A percentile compares a stretch with the other conserved stretches of the same genome.
Evolutionary conservation across 2,329 filamentous ascomycete species (phyloP).

Genomic region (Beauveria sp.): DNA sequence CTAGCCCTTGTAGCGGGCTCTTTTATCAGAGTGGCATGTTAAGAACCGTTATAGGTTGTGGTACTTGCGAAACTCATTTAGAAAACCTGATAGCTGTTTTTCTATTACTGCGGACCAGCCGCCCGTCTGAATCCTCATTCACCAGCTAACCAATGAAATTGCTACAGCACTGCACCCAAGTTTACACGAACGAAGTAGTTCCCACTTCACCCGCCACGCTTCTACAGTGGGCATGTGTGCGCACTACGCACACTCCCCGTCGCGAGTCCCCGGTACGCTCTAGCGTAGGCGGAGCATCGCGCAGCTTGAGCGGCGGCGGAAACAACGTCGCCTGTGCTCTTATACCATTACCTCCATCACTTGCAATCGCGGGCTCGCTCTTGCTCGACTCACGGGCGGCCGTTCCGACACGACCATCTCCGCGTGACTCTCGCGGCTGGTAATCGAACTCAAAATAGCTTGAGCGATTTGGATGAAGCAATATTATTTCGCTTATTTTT

Average conservation of each 20-base stretch:
- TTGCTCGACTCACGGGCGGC: neutral
- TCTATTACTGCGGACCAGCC: neutral
- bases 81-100: neutral
- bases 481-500: neutral
- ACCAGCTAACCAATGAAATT: neutral
- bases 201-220: neutral
- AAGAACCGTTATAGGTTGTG: neutral
- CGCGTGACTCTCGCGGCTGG: neutral
- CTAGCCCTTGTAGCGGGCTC: neutral
- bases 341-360: neutral
- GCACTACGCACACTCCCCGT: neutral
- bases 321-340: neutral
- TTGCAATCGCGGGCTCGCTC: neutral
- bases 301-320: neutral
- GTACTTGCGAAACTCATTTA: neutral
- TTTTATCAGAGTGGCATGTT: neutral
- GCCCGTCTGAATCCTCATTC: neutral
- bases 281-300: neutral
- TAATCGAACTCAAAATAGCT: neutral
- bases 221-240: neutral
- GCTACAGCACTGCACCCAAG: neutral
- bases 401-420: neutral
- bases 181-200: neutral
- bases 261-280: neutral
- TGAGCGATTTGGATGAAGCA: neutral